These are phyloP conservation scores for Cladosporium sp. DNA, from an alignment of 2,329 filamentous ascomycete genomes.

Conservation along the genomic window DNA sequence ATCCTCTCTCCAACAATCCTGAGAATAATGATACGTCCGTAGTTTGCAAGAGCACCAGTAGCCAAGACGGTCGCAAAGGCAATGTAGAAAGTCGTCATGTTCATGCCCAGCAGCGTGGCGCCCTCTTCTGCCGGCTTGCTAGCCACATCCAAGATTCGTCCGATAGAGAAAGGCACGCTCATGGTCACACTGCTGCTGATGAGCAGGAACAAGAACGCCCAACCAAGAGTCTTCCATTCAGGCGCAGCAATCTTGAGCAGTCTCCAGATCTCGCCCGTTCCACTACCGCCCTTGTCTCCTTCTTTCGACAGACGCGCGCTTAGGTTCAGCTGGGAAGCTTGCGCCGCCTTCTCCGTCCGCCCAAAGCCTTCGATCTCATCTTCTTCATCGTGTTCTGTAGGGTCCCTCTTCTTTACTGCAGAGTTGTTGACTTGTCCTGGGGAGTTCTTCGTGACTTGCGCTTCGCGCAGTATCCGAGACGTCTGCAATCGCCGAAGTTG, in stretches of 20 bases:
- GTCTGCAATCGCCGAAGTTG: constrained; percentile 20
- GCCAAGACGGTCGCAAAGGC: constrained; percentile 73
- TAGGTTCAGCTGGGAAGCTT: constrained; percentile 86
- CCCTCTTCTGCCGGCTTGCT: constrained; percentile 64
- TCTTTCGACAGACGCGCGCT: constrained; percentile 85
- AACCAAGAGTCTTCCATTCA: constrained; percentile 73
- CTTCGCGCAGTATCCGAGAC: constrained; percentile 21
- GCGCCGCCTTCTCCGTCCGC: constrained; percentile 77
- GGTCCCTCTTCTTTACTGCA: constrained; percentile 22
- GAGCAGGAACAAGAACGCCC: constrained; percentile 82
- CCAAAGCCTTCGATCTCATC: constrained; percentile 64
- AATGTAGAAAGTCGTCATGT: constrained; percentile 83
- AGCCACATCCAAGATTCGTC: constrained; percentile 89
- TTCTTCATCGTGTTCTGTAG: constrained; percentile 40
- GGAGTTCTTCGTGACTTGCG: constrained; percentile 18
- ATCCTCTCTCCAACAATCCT: constrained; percentile 94
- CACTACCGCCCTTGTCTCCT: constrained; percentile 53
- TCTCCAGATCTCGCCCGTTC: constrained; percentile 74
- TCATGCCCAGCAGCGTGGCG: constrained; percentile 77
- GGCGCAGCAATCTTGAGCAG: constrained; percentile 86
- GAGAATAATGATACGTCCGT: constrained; percentile 87
- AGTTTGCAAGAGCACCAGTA: constrained; percentile 85
- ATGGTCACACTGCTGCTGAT: constrained; percentile 92
- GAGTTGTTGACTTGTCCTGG: constrained; percentile 1
- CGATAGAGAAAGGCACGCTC: constrained; percentile 95